A percentile compares a stretch with the other conserved stretches of the same genome.
Evolutionary conservation across 345 rosid species (phyloP).

Genomic region (Anacardium occidentale): DNA sequence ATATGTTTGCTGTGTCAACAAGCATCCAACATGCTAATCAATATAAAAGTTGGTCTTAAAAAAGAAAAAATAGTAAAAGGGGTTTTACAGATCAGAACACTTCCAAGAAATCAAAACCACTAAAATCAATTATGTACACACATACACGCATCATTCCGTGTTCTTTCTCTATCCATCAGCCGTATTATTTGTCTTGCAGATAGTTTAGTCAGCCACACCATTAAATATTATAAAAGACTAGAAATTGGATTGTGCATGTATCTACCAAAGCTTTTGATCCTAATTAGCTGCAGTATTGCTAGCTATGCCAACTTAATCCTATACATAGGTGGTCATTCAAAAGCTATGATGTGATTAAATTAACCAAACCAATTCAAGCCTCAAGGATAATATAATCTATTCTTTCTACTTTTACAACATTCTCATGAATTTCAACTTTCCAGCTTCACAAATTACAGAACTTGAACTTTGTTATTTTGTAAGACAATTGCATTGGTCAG

Average conservation of each 20-base stretch:
- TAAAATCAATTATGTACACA: neutral
- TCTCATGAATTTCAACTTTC: neutral
- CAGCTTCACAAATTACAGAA: neutral
- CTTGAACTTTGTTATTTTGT: neutral
- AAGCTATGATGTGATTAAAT: neutral
- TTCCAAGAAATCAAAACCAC: neutral
- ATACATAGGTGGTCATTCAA: neutral
- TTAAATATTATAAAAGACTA: too few species aligned
- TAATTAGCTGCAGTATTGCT: too few species aligned
- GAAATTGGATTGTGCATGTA: neutral
- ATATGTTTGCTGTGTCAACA: too few species aligned
- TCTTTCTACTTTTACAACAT: neutral
- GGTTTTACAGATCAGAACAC: too few species aligned
- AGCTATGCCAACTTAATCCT: neutral
- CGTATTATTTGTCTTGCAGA: neutral
- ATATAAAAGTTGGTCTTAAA: too few species aligned
- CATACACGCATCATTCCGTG: too few species aligned
- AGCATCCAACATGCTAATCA: too few species aligned
- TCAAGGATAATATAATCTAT: neutral
- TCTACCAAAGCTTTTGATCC: too few species aligned
- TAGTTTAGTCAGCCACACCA: neutral
- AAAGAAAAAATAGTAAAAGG: too few species aligned
- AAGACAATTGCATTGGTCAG: neutral
- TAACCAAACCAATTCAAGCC: neutral
- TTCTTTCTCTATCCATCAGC: neutral